A percentile compares a stretch with the other conserved stretches of the same genome.
Conservation (phyloP, 2,329 filamentous ascomycete genomes). For the Beauveria bassiana region DNA sequence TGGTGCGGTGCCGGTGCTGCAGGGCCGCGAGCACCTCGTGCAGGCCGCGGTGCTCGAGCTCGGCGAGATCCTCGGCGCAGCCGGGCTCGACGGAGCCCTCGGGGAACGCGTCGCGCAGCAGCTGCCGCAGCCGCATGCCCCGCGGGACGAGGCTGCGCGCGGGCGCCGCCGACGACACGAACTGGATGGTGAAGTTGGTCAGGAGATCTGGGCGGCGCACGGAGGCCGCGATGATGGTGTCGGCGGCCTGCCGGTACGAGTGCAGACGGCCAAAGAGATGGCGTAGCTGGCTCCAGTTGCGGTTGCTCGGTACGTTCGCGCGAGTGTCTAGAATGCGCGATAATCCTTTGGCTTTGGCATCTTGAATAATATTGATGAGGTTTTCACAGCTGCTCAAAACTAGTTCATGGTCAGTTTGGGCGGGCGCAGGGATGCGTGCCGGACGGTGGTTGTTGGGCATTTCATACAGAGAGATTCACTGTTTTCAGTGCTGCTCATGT, state of each 20-base stretch:
- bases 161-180: neutral
- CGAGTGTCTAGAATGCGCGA: neutral
- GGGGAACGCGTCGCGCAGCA: neutral
- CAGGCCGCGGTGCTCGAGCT: constrained; percentile 11
- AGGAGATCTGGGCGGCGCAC: constrained; percentile 18
- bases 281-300: constrained; percentile 13
- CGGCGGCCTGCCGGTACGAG: constrained; percentile 17
- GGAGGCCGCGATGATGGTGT: constrained; percentile 10
- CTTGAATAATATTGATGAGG: neutral
- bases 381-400: neutral
- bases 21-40: neutral
- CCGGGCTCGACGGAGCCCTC: neutral
- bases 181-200: neutral
- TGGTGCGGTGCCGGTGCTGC: constrained; percentile 13
- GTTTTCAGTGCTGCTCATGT: neutral
- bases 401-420: neutral
- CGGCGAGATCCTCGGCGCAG: neutral
- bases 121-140: neutral
- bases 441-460: neutral
- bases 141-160: neutral
- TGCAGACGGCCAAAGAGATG: constrained; percentile 20
- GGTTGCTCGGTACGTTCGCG: constrained; percentile 11
- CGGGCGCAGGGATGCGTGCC: neutral
- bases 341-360: neutral
- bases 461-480: neutral